Conservation (phyloP, 225 moss, liverwort and hornwort genomes). For the Ulota crispa region DNA sequence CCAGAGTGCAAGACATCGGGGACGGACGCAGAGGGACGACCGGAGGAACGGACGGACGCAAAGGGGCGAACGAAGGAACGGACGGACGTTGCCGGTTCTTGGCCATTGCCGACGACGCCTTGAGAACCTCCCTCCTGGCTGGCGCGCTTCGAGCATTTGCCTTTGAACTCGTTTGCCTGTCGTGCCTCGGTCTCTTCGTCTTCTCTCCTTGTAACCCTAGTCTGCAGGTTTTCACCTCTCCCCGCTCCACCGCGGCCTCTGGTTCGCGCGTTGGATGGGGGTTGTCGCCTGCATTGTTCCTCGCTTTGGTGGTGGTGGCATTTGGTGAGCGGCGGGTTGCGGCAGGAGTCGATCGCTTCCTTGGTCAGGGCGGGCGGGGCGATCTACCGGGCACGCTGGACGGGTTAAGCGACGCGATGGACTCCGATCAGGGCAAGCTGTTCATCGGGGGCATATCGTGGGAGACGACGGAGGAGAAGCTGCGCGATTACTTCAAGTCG, state of each 20-base stretch:
- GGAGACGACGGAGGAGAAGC: conserved; percentile 72
- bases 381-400: conserved; percentile 30
- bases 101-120: background rate
- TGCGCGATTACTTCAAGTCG: conserved; percentile 60
- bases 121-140: background rate
- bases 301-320: background rate
- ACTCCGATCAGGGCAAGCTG: conserved; percentile 69
- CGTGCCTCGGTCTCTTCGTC: too few relatives aligned
- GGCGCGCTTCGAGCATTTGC: background rate
- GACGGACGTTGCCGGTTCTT: conserved; percentile 3
- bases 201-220: conserved; percentile 16
- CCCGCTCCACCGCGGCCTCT: conserved; percentile 21
- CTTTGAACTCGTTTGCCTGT: background rate
- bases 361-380: background rate
- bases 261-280: background rate
- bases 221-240: background rate
- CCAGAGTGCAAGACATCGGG: too few relatives aligned
- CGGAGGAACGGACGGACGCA: background rate
- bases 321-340: background rate
- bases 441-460: conserved; percentile 68
- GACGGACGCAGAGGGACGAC: background rate
- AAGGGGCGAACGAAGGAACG: background rate
- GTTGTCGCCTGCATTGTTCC: conserved; percentile 15
- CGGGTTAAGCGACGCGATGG: conserved; percentile 49
- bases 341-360: background rate